Base-by-base conservation (phyloP, 805 yeast genomes). In the Yamadazyma kitorensis region DNA sequence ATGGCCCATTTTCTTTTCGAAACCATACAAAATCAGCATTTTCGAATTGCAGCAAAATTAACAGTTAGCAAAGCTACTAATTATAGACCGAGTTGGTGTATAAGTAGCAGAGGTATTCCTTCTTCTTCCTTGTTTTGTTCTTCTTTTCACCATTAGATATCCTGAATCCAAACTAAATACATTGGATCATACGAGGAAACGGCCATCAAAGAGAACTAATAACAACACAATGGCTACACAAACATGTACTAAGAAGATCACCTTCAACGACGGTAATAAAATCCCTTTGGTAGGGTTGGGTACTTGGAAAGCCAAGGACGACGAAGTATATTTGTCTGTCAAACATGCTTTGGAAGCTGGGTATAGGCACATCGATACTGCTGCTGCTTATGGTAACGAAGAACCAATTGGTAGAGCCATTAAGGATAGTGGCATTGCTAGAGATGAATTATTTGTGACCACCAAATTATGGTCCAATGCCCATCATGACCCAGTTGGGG, bases 311-410 rank as follows among this genome's bases (percentile, higher is more conserved):
- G 73, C 82, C 13, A 54, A 72, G 14, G 71, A 65, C 8, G 72
- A 72, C 24, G 78, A 72, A 13, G 86, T 74, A 18, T 62, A 66
- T 47, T 57, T 63, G 17, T 73, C 89, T 12, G 85, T 80, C 24
- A 51, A 60, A 23, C 49, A 64, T 18, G 91, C 91, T 8, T 50
- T 80, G 39, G 60, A 80, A 41, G 61, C 64, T 22, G 88, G 88
- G 18, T 81, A 82, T 61, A 72, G 77, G 43, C 94, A 85, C 55
- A 79, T 86, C 41, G 94, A 85, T 57, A 76, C 86, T 15, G 93
- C 94, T 20, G 76, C 78, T 24, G 68, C 70, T 31, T 85, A 84
- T 59, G 63, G 68, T 7, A 83, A 82, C 51, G 91, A 84, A 56
- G 78, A 54, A 31, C 74, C 71, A 33, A 82, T 82, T 31, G 86